These are phyloP conservation scores for Phalaenopsis equestris DNA, from an alignment of 106 monocot genomes.

Conservation along the genomic window DNA sequence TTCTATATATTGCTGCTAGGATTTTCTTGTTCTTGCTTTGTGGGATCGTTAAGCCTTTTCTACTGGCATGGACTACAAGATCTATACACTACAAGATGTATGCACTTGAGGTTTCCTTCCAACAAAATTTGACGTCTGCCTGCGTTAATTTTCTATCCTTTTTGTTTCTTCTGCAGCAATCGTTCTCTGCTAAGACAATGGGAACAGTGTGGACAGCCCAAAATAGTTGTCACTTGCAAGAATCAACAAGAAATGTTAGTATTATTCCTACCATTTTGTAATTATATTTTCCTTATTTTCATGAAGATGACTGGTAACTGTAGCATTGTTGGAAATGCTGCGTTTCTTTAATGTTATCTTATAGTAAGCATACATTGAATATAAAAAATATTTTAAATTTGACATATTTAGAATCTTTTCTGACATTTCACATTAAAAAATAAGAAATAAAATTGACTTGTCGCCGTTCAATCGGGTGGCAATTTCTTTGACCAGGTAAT, in stretches of 20 bases:
- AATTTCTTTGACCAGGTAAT: no score
- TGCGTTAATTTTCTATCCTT: not conserved
- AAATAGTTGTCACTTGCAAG: conserved; percentile 90
- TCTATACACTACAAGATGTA: not conserved
- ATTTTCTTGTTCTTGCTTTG: not conserved
- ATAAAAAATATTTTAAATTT: no score
- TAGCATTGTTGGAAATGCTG: not conserved
- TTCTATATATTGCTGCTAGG: not conserved
- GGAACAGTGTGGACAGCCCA: conserved; percentile 88
- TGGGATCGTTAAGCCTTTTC: not conserved
- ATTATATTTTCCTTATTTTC: not conserved
- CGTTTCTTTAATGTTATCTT: not conserved
- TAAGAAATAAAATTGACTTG: no score
- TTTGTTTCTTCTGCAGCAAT: conserved; percentile 34
- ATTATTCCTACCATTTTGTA: not conserved
- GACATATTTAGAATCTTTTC: no score
- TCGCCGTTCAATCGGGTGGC: no score
- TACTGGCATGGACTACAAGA: not conserved
- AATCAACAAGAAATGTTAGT: conserved; percentile 97
- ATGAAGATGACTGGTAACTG: not conserved
- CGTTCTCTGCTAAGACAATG: conserved; percentile 71
- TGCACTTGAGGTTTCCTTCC: not conserved
- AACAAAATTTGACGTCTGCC: not conserved
- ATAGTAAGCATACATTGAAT: no score
- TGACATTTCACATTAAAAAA: no score